phyloP scores from a whole-genome alignment of 768 basidiomycete species.

The Boletus speciosus region DNA sequence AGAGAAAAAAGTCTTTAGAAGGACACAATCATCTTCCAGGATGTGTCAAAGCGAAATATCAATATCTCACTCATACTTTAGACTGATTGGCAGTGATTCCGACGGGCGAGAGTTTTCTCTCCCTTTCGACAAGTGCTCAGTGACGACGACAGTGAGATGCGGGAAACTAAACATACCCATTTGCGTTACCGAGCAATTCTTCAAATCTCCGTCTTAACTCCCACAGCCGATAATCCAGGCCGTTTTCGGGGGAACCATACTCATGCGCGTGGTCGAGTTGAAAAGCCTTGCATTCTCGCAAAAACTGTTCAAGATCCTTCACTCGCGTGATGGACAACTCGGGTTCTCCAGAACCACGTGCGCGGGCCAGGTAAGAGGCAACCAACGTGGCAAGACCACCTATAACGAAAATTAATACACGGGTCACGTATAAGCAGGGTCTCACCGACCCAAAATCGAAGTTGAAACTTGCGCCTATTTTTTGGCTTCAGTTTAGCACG shows the following conservation, averaged over 20 bases:
- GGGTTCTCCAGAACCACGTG: constrained; percentile 68
- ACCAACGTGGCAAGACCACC: constrained; percentile 67
- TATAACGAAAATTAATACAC: constrained; percentile 13
- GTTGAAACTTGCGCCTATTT: constrained; percentile 37
- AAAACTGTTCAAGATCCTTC: constrained; percentile 63
- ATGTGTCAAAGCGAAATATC: neutral
- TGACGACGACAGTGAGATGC: neutral
- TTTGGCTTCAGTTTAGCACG: neutral
- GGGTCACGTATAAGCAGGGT: neutral
- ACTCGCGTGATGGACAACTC: constrained; percentile 54
- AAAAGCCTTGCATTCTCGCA: constrained; percentile 60
- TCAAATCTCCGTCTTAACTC: constrained; percentile 27
- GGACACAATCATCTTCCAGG: neutral
- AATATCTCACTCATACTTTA: neutral
- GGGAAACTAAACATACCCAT: constrained; percentile 17
- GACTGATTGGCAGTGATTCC: constrained; percentile 2
- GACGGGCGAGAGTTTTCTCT: constrained; percentile 18
- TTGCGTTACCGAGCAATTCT: constrained; percentile 25
- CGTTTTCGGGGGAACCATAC: constrained; percentile 7
- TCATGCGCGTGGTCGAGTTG: constrained; percentile 53
- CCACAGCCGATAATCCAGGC: constrained; percentile 4
- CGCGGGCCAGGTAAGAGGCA: constrained; percentile 69
- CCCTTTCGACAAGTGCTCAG: constrained; percentile 11
- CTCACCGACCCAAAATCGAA: constrained; percentile 36
- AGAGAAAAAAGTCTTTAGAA: neutral